phyloP scores from a whole-genome alignment of 371 early-diverging fungal species.

The Basidiobolus meristosporus region DNA sequence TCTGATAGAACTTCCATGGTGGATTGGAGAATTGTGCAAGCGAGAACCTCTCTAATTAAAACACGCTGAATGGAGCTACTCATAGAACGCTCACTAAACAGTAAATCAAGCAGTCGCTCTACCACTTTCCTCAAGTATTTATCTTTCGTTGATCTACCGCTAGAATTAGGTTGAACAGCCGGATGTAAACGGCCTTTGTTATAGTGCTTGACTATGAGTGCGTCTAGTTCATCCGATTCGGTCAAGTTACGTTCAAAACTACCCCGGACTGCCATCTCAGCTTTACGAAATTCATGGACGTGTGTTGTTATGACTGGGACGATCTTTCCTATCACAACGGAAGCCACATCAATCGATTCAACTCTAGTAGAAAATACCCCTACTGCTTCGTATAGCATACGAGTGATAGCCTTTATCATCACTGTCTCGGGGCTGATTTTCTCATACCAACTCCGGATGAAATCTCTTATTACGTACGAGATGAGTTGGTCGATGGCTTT shows the following conservation, averaged over 20 bases:
- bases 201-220: slow-evolving; percentile 36
- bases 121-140: slow-evolving; percentile 45
- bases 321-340: slow-evolving; percentile 29
- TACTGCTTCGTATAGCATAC: too few species aligned
- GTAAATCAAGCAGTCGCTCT: slow-evolving; percentile 33
- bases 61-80: slow-evolving; percentile 28
- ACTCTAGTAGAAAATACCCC: too few species aligned
- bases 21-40: slow-evolving; percentile 47
- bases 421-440: too few species aligned
- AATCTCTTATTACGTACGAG: too few species aligned
- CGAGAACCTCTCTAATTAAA: slow-evolving; percentile 55
- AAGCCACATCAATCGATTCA: slow-evolving; percentile 22
- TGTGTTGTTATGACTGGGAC: slow-evolving; percentile 49
- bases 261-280: slow-evolving; percentile 35
- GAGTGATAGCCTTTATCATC: too few species aligned
- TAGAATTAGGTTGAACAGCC: slow-evolving; percentile 26
- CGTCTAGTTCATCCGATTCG: slow-evolving; percentile 36
- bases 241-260: slow-evolving; percentile 25
- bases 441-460: too few species aligned
- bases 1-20: slow-evolving; percentile 48
- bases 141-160: slow-evolving; percentile 23
- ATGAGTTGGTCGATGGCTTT: too few species aligned
- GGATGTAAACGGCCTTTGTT: slow-evolving; percentile 31
- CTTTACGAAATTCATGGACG: slow-evolving; percentile 36
- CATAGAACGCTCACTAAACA: slow-evolving; percentile 29